Percentiles rank a stretch among this genome's conserved stretches.
Conservation (phyloP, 2,329 filamentous ascomycete species). For the Didymellaceae sp. region DNA sequence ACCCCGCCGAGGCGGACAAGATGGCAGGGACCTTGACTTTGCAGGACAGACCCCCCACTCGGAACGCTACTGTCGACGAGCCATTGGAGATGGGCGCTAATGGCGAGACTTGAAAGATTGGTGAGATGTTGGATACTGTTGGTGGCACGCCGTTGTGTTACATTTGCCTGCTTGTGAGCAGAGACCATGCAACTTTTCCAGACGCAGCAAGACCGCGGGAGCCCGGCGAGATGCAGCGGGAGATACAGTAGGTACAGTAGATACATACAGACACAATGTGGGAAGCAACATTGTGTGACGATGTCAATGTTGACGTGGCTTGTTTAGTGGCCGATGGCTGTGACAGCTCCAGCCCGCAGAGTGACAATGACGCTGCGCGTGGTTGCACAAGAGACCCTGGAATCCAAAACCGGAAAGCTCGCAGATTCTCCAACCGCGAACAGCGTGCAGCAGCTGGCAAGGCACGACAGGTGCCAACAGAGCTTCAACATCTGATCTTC, state of each 20-base stretch:
- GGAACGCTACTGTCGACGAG: not conserved
- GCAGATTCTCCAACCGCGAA: not conserved
- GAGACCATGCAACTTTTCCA: not conserved
- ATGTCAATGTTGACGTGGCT: too few relatives aligned
- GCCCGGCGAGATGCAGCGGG: too few relatives aligned
- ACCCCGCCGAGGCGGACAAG: not conserved
- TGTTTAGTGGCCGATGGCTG: too few relatives aligned
- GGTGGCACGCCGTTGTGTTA: not conserved
- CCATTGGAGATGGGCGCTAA: not conserved
- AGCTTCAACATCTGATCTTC: not conserved
- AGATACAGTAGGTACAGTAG: too few relatives aligned
- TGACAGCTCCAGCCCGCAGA: too few relatives aligned
- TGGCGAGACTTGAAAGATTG: not conserved
- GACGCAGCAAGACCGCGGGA: not conserved
- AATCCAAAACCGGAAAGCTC: slow-evolving; percentile 9
- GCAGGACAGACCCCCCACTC: not conserved
- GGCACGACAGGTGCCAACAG: slow-evolving; percentile 7
- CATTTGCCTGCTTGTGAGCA: not conserved
- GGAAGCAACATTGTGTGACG: too few relatives aligned
- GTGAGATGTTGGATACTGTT: not conserved
- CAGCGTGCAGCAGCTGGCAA: not conserved
- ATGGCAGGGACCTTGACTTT: not conserved
- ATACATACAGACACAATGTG: too few relatives aligned
- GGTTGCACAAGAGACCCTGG: slow-evolving; percentile 5
- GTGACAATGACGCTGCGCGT: too few relatives aligned